Evolutionary conservation across 208 protist genomes (phyloP).

Genomic region (Novymonas esmeraldas): DNA sequence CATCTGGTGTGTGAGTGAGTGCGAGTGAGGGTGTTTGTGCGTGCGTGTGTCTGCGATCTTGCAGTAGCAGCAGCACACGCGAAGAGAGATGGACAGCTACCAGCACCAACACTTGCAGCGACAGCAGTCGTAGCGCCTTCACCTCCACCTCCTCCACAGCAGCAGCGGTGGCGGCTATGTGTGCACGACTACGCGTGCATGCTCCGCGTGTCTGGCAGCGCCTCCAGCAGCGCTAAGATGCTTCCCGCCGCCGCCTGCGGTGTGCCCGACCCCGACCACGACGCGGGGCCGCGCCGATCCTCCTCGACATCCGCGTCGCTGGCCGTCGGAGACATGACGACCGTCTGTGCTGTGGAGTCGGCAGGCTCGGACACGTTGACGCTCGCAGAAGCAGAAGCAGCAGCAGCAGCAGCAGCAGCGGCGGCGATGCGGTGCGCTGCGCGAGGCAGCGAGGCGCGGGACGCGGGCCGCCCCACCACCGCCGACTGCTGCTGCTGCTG

Average conservation of each 20-base stretch:
- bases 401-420: not conserved
- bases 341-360: conserved; percentile 1
- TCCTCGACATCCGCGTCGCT: not conserved
- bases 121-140: not conserved
- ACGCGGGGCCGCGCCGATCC: too few relatives aligned
- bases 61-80: too few relatives aligned
- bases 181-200: not conserved
- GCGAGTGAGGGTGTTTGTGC: not conserved
- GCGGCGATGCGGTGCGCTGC: not conserved
- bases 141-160: not conserved
- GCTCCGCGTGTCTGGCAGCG: conserved; percentile 28
- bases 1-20: not conserved
- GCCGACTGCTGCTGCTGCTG: not conserved
- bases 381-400: not conserved
- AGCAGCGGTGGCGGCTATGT: too few relatives aligned
- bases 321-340: conserved; percentile 6
- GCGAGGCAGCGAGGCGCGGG: not conserved
- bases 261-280: not conserved
- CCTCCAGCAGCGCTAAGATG: conserved; percentile 37
- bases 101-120: conserved; percentile 1
- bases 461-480: not conserved
- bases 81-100: not conserved
- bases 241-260: not conserved
- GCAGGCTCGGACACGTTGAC: not conserved
- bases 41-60: conserved; percentile 6